These are phyloP conservation scores for Candida railenensis DNA, from an alignment of 805 yeast genomes.

Conservation along the genomic window DNA sequence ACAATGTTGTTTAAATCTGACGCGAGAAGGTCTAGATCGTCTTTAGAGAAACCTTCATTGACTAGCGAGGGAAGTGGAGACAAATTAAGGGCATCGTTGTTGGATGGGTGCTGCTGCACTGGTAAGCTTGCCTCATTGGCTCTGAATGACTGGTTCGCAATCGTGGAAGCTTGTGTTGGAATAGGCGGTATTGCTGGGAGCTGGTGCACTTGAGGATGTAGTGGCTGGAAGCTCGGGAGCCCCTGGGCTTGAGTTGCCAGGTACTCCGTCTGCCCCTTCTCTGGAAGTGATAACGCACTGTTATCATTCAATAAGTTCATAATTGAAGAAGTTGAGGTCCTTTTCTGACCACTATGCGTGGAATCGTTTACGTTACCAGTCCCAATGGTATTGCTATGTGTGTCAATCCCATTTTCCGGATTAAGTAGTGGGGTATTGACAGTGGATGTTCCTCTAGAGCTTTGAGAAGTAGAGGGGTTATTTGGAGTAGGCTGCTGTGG, in stretches of 20 bases:
- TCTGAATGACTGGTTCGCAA: neutral
- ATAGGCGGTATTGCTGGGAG: neutral
- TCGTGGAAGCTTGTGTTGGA: neutral
- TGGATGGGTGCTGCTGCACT: neutral
- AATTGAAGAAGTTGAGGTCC: neutral
- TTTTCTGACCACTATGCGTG: neutral
- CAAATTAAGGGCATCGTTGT: neutral
- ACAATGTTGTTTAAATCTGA: constrained; percentile 41
- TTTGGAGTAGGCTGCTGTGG: neutral
- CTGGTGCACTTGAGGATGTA: neutral
- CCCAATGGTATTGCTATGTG: neutral
- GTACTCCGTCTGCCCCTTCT: neutral
- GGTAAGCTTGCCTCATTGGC: neutral
- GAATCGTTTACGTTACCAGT: neutral
- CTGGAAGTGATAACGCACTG: neutral
- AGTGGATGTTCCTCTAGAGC: neutral
- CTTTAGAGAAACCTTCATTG: constrained; percentile 7
- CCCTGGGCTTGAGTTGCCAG: neutral
- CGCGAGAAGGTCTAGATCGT: constrained; percentile 37
- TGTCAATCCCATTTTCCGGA: neutral
- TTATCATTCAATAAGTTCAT: neutral
- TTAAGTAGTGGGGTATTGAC: neutral
- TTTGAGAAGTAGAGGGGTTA: neutral
- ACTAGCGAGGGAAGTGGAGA: neutral
- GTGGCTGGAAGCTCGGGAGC: neutral